Conservation (phyloP, 805 yeast species). For the Wickerhamiella cacticola region DNA sequence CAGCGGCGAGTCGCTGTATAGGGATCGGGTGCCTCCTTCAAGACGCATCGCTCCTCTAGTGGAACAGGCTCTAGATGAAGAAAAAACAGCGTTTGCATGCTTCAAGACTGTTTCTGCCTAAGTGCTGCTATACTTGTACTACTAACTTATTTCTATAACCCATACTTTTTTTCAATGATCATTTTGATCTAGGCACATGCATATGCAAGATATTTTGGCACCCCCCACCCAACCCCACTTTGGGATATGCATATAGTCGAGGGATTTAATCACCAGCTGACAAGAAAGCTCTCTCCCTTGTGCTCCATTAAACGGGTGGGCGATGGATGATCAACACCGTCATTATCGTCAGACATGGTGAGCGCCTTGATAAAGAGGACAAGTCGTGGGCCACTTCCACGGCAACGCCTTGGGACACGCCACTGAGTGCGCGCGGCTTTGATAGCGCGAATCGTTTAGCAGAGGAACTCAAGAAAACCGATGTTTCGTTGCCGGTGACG, state of each 20-base stretch:
- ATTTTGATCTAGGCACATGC: not conserved
- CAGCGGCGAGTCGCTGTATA: not conserved
- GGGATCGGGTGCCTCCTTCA: not conserved
- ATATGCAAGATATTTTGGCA: no score
- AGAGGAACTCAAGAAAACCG: slow-evolving; percentile 12
- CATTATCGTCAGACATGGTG: slow-evolving; percentile 29
- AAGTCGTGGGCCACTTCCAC: slow-evolving; percentile 26
- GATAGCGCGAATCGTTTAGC: slow-evolving; percentile 8
- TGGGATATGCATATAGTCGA: no score
- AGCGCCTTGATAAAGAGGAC: slow-evolving; percentile 28
- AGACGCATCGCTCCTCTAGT: not conserved
- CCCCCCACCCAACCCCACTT: no score
- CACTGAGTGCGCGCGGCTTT: slow-evolving; percentile 22
- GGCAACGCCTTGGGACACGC: slow-evolving; percentile 32
- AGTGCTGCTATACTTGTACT: not conserved
- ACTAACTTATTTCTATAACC: not conserved
- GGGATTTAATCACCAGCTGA: no score
- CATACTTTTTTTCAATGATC: no score
- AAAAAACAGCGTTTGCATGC: slow-evolving; percentile 5
- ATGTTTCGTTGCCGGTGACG: slow-evolving; percentile 12
- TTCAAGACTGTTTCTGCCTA: not conserved
- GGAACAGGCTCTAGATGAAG: not conserved
- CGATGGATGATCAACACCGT: slow-evolving; percentile 17
- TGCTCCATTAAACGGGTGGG: no score
- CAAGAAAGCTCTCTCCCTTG: no score